Evolutionary conservation across 495 filamentous ascomycete species (phyloP).

Genomic region (Aspergillus coremiiformis): DNA sequence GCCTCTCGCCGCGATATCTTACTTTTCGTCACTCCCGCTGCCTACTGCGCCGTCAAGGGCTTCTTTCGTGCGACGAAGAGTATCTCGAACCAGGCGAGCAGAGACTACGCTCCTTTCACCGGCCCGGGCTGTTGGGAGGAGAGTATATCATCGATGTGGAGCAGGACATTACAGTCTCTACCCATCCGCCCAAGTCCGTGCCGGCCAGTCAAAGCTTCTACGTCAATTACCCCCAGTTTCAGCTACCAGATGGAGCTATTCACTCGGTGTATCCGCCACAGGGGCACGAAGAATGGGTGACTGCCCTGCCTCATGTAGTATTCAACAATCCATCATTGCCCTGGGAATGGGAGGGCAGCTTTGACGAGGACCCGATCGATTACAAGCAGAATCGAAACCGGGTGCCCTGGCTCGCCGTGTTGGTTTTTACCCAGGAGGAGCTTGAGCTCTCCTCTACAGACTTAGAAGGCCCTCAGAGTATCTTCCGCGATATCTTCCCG

Average conservation of each 20-base stretch:
- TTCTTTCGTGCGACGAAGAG: too few relatives aligned
- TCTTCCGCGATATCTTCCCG: neutral
- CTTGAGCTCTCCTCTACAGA: neutral
- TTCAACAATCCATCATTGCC: conserved; percentile 42
- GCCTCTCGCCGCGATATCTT: too few relatives aligned
- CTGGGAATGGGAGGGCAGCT: conserved; percentile 31
- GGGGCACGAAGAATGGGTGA: conserved; percentile 28
- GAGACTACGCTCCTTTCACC: conserved; percentile 20
- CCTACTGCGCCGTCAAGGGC: too few relatives aligned
- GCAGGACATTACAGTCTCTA: conserved; percentile 16
- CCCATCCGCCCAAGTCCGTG: too few relatives aligned
- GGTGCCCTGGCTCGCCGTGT: conserved; percentile 33
- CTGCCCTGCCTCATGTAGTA: conserved; percentile 42
- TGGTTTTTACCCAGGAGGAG: conserved; percentile 25
- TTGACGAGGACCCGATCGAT: neutral
- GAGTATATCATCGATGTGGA: conserved; percentile 14
- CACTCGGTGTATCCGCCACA: conserved; percentile 35
- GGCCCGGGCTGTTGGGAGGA: conserved; percentile 23
- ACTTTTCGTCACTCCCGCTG: too few relatives aligned
- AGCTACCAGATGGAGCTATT: conserved; percentile 17
- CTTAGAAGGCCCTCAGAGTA: neutral
- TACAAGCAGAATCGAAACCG: conserved; percentile 15
- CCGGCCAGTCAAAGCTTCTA: too few relatives aligned
- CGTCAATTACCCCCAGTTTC: conserved; percentile 30
- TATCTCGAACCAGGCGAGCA: conserved; percentile 22